Base-by-base conservation (phyloP, 2,329 filamentous ascomycete species). In the Plenodomus biglobosus region DNA sequence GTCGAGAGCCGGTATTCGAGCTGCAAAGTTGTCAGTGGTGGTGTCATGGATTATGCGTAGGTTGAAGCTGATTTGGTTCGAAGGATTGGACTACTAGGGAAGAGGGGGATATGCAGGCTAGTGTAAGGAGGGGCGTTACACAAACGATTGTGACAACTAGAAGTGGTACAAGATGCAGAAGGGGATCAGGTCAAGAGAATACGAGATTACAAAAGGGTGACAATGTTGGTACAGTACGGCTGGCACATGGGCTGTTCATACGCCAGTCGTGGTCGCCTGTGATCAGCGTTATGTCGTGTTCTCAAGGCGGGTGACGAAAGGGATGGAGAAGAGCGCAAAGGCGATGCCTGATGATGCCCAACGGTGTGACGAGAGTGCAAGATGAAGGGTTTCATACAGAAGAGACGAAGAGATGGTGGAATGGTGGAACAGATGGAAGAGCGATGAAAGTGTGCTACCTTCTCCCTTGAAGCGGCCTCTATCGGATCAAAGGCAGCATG, bases 1-100 rank as follows among this genome's bases (percentile, higher is more conserved):
- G 78, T 80, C 20, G 79, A 81, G 20, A 95, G 81, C 52, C 90
- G 87, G 72, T 95, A 95, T 47, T 81, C 75, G 64, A 94, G 84
- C 88, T 92, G 64, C 34, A 21, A 27, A 3, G 11, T 15, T 32
- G 27, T 32, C 15, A 32, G 27, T 8, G 11, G 27, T 32, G 27
- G 15, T 24, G 27, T 15, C 6, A 15, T 11, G 11, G 13, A 3
- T 32, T 3, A 11, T 11, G 13, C 11, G 8, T 32, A 11, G 13
- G 11, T 10, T 15, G 15, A 38, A 21, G 50, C 61, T 45, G 59
- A 38, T 42, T 32, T 16, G 10, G 41, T 53, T 43, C n/a, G n/a
- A n/a, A n/a, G 55, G 49, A 34, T 34, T 47, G 32, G 44, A n/a
- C 30, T 24, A n/a, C n/a, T n/a, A n/a, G 34, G 17, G n/a, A 3